Conservation (phyloP, 495 filamentous ascomycete species). For the Podospora fimiseda region DNA sequence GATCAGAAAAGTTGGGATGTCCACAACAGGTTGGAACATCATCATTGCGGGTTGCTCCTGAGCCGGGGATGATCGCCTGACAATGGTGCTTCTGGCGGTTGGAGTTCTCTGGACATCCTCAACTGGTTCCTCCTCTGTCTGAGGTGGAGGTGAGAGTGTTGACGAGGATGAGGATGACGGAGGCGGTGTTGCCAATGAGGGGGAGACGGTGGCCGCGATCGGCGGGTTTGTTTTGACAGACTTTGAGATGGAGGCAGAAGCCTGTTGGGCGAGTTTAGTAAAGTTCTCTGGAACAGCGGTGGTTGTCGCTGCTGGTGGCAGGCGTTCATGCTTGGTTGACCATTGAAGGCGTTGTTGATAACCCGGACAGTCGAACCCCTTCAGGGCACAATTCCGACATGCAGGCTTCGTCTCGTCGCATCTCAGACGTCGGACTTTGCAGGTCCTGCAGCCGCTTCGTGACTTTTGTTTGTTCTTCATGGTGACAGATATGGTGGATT, state of each 20-base stretch:
- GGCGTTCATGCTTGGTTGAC: slow-evolving; percentile 31
- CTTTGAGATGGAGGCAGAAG: slow-evolving; percentile 24
- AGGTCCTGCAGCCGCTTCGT: slow-evolving; percentile 28
- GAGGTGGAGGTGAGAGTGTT: slow-evolving; percentile 6
- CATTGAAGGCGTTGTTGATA: slow-evolving; percentile 33
- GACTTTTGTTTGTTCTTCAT: slow-evolving; percentile 34
- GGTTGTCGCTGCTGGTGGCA: slow-evolving; percentile 11
- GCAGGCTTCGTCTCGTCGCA: slow-evolving; percentile 29
- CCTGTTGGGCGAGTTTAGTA: slow-evolving; percentile 25
- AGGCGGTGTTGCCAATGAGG: slow-evolving; percentile 2
- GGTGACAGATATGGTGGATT: slow-evolving; percentile 1
- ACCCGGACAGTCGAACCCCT: slow-evolving; percentile 27
- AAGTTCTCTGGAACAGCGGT: slow-evolving; percentile 26
- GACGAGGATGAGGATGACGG: slow-evolving; percentile 5
- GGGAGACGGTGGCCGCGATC: not conserved
- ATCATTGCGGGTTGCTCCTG: slow-evolving; percentile 1
- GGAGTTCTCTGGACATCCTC: not conserved
- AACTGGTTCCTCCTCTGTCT: not conserved
- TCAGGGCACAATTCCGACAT: slow-evolving; percentile 27
- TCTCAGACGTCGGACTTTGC: slow-evolving; percentile 27
- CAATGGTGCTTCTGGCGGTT: not conserved
- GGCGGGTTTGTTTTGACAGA: not conserved
- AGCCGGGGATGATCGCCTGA: not conserved
- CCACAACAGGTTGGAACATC: slow-evolving; percentile 23
- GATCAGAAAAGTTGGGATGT: slow-evolving; percentile 29